Conservation (phyloP, 306 rosid genomes). For the Amphicarpaea edgeworthii region DNA sequence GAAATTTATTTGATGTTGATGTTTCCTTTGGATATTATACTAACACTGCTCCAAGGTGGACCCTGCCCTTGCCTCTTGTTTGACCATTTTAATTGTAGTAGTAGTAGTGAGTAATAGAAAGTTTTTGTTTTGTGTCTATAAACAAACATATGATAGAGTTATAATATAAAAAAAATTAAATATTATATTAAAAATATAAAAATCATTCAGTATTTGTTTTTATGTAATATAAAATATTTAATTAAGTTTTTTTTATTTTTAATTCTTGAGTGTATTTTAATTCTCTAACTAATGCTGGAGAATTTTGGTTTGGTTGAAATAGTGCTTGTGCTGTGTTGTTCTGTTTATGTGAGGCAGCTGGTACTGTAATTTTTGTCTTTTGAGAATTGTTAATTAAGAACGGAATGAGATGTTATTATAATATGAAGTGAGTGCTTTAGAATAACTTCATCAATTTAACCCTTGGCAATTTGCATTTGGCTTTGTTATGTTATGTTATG, state of each 20-base stretch:
- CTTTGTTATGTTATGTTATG: too few relatives aligned
- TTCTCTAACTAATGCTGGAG: neutral
- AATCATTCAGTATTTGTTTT: neutral
- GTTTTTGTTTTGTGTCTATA: neutral
- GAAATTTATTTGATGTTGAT: neutral
- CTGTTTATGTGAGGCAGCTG: neutral
- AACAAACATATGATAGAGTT: neutral
- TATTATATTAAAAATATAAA: neutral
- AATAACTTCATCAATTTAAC: neutral
- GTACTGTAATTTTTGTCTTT: neutral
- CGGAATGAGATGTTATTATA: neutral
- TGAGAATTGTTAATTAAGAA: neutral
- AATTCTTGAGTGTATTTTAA: neutral
- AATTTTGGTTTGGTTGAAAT: neutral
- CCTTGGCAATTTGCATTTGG: too few relatives aligned
- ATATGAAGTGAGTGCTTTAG: neutral
- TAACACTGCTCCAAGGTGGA: slow-evolving; percentile 15
- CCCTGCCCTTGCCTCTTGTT: slow-evolving; percentile 13
- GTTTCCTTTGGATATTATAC: neutral
- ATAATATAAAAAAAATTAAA: neutral
- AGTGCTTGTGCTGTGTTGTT: neutral
- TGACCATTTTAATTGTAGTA: neutral
- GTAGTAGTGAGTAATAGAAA: neutral
- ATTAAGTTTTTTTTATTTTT: neutral
- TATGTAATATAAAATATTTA: neutral